Conservation (phyloP, 257 asterid species). For the Solanum commersonii region DNA sequence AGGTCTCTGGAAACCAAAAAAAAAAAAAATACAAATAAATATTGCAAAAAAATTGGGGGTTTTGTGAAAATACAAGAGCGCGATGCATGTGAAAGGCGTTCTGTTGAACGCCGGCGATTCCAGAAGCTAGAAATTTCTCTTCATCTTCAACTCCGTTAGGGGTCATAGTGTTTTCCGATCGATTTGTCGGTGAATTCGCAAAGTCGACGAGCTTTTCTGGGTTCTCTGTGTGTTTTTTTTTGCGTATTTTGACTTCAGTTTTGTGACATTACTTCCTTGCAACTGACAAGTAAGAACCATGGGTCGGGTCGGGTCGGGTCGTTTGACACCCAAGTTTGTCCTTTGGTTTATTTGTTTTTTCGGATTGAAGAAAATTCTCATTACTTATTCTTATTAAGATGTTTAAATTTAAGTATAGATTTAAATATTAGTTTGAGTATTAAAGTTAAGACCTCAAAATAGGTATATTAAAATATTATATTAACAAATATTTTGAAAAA, state of each 20-base stretch:
- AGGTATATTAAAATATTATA: not conserved
- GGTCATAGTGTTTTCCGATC: constrained; percentile 29
- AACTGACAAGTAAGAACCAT: not conserved
- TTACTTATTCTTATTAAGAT: not conserved
- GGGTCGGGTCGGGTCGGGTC: not conserved
- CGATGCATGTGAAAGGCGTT: constrained; percentile 98
- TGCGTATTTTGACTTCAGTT: not conserved
- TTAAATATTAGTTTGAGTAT: not conserved
- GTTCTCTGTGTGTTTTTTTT: not conserved
- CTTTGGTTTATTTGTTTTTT: not conserved
- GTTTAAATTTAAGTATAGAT: not conserved
- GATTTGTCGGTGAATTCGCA: not conserved
- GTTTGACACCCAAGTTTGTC: not conserved
- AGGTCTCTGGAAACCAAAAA: constrained; percentile 11
- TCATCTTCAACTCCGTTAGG: constrained; percentile 78
- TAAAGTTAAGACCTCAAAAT: not conserved
- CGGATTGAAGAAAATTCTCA: not conserved
- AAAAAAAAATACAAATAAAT: not conserved
- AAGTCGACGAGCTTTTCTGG: not conserved
- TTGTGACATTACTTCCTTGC: not conserved
- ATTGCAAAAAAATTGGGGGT: not conserved
- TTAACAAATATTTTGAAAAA: too few relatives aligned
- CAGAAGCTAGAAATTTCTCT: constrained; percentile 94
- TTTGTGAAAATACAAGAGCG: constrained; percentile 54
- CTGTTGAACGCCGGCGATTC: constrained; percentile 95